Evolutionary conservation across 495 filamentous ascomycete genomes (phyloP), one percentile per base, ranked within the genome.

Genomic region (Neurospora sublineolata): DNA sequence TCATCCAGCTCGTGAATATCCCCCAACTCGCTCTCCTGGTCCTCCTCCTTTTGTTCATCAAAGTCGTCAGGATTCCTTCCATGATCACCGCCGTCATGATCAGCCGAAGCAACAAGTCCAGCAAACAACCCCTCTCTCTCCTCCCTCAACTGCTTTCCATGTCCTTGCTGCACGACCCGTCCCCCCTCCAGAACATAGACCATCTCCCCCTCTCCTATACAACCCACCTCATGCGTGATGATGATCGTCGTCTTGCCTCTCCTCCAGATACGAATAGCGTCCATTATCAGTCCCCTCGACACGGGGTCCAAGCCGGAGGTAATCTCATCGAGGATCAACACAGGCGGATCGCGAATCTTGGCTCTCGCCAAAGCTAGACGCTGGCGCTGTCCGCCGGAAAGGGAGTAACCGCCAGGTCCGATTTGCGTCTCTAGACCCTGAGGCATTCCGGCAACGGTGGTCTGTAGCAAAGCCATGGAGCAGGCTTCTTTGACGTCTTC

Each of bases 351-450:
- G 46, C 93, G 87, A 1, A 99, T 78, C 70, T 86, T 89, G 3
- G 92, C 90, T 72, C 93, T 80, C 12, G 93, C 92, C 67, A 96
- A 85, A 20, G 91, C 90, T 20, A 94, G 82, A 69, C 92, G 80
- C 76, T 96, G 93, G 69, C 86, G 86, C 78, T 99, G 94, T 8
- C 95, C 95, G 18, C 95, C 94, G 75, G 93, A 96, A 71, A 97
- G 83, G 37, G 87, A 83, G 69, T 84, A 88, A 1, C 93, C 92
- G 27, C 89, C 88, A 4, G 83, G 76, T 18, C 93, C 94, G 30
- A 96, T 87, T 10, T 84, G 64, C 0, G 95, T 97, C 58, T 95
- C 81, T 3, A 94, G 77, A 0, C 93, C 93, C 1, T 91, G 73
- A 0, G 94, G 92, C 60, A 99, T 84, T 30, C 84, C 83, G 11